Evolutionary conservation across 768 basidiomycete species (phyloP).

Genomic region (Cantharellus anzutake): DNA sequence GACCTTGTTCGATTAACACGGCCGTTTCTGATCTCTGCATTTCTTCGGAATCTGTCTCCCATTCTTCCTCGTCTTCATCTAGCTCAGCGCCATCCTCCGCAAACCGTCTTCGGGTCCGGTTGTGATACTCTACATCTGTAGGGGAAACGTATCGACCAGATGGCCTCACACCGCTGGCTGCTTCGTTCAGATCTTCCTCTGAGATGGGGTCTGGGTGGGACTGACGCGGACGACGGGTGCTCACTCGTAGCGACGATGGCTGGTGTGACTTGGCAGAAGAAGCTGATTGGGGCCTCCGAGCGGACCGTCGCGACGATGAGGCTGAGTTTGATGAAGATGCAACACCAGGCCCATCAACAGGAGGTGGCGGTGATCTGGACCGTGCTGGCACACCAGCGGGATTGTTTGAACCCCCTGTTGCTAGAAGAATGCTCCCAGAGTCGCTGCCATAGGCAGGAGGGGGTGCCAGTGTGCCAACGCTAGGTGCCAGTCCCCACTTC

Average conservation of each 20-base stretch:
- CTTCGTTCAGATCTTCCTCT: constrained; percentile 36
- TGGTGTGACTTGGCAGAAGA: constrained; percentile 20
- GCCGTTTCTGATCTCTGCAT: background rate
- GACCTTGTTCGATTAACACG: background rate
- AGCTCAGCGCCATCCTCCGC: constrained; percentile 22
- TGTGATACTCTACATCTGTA: constrained; percentile 42
- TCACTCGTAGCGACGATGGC: constrained; percentile 48
- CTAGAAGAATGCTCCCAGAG: constrained; percentile 84
- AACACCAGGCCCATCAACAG: constrained; percentile 8
- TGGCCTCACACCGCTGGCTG: constrained; percentile 35
- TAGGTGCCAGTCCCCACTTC: constrained; percentile 98
- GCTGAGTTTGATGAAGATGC: constrained; percentile 27
- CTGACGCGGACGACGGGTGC: constrained; percentile 21
- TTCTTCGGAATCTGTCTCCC: background rate
- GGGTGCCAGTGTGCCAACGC: constrained; percentile 89
- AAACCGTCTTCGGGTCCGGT: constrained; percentile 29
- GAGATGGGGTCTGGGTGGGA: constrained; percentile 7
- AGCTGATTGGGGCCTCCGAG: background rate
- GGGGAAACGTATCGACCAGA: constrained; percentile 37
- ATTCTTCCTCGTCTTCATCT: constrained; percentile 13
- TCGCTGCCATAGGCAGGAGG: constrained; percentile 98
- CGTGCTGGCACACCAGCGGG: constrained; percentile 18
- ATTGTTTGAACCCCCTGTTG: constrained; percentile 44
- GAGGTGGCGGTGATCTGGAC: constrained; percentile 23
- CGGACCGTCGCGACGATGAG: constrained; percentile 19